Percentiles rank a stretch among this genome's conserved stretches.
phyloP scores from a whole-genome alignment of 73 alveolate genomes.

The Paramecium octaurelia region DNA sequence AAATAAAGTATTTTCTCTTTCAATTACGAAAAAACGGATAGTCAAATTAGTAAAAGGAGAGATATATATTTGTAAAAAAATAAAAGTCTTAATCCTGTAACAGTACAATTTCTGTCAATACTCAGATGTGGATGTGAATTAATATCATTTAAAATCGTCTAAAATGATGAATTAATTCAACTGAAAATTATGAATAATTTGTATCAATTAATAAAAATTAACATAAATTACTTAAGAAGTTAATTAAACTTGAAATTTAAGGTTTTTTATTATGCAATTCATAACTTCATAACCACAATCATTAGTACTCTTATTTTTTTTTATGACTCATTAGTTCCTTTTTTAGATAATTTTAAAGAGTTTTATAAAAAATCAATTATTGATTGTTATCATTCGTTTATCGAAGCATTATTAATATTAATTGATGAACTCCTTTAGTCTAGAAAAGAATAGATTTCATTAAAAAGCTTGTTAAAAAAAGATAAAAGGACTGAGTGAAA shows the following conservation, averaged over 20 bases:
- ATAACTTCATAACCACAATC: background rate
- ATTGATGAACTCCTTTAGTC: background rate
- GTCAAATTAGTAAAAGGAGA: no score
- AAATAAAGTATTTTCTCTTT: no score
- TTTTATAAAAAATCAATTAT: background rate
- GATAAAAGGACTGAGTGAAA: background rate
- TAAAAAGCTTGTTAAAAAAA: background rate
- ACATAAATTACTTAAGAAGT: background rate
- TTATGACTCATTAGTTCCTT: background rate
- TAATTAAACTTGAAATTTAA: background rate
- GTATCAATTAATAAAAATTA: background rate
- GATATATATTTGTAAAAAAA: no score
- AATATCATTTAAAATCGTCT: background rate
- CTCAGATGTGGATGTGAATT: no score
- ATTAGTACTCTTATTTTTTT: background rate
- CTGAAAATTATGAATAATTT: background rate
- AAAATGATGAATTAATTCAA: background rate
- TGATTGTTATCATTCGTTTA: background rate
- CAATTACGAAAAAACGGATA: no score
- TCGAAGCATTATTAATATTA: background rate
- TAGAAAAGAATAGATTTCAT: conserved; percentile 3
- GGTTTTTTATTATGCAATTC: background rate
- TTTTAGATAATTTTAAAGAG: background rate
- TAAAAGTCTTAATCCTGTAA: no score
- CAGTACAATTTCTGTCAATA: no score